Percentiles rank a stretch among this genome's conserved stretches.
These are phyloP conservation scores for Meyerozyma guilliermondii DNA, from an alignment of 1,139 yeast species.

Conservation along the genomic window DNA sequence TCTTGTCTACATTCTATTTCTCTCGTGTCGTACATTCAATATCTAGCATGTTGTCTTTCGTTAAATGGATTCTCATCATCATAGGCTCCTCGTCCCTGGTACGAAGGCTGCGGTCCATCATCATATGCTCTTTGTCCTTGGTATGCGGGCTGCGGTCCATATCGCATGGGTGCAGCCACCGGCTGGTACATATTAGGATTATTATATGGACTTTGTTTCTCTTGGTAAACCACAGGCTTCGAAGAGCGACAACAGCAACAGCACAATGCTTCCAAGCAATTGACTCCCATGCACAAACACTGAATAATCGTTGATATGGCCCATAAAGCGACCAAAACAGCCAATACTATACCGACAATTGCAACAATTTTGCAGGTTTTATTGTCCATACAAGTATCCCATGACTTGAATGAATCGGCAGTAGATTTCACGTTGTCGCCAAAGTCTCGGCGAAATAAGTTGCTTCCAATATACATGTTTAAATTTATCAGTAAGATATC, in stretches of 20 bases:
- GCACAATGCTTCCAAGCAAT: conserved; percentile 42
- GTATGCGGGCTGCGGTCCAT: conserved; percentile 17
- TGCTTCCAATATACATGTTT: neutral
- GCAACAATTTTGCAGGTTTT: conserved; percentile 71
- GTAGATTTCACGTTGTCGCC: conserved; percentile 30
- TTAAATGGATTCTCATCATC: neutral
- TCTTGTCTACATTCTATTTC: neutral
- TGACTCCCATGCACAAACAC: conserved; percentile 41
- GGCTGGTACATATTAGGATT: conserved; percentile 35
- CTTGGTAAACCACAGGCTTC: conserved; percentile 13
- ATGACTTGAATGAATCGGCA: conserved; percentile 53
- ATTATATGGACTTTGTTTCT: conserved; percentile 16
- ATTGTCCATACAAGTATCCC: conserved; percentile 82
- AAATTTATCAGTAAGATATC: no score
- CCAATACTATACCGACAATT: conserved; percentile 67
- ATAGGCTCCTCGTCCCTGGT: neutral
- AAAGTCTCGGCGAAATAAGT: neutral
- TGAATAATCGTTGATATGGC: conserved; percentile 35
- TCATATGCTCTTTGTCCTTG: neutral
- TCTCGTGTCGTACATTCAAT: neutral
- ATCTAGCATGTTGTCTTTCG: neutral
- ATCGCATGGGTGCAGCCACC: conserved; percentile 8
- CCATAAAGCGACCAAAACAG: conserved; percentile 42
- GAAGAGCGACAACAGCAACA: conserved; percentile 41
- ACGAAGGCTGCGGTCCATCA: conserved; percentile 19